A percentile compares a stretch with the other conserved stretches of the same genome.
Conservation (phyloP, 2,329 filamentous ascomycete genomes). For the Mycosphaerelloides madeirae region DNA sequence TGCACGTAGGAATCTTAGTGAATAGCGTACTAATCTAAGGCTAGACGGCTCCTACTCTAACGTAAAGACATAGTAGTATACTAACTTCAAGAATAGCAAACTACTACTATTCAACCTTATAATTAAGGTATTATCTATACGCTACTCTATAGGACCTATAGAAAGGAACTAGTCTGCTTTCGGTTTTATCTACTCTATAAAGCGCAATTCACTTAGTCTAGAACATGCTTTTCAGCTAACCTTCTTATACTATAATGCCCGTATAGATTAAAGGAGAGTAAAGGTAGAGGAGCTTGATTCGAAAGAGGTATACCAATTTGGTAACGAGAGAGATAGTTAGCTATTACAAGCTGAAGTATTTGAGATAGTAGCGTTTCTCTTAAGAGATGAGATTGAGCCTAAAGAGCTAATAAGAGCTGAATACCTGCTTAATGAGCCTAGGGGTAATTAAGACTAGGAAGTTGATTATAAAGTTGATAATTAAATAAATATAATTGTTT, state of each 20-base stretch:
- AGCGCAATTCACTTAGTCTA: not conserved
- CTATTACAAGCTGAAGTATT: not conserved
- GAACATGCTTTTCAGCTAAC: not conserved
- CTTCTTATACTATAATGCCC: not conserved
- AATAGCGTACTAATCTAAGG: not conserved
- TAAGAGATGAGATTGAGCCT: not conserved
- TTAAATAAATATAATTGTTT: not conserved
- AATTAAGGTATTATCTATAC: not conserved
- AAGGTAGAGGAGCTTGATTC: not conserved
- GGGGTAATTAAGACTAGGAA: not conserved
- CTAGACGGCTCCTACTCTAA: not conserved
- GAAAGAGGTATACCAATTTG: not conserved
- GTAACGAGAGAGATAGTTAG: not conserved
- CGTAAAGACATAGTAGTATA: not conserved
- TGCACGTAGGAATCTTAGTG: not conserved
- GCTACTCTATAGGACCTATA: not conserved
- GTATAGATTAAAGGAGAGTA: not conserved
- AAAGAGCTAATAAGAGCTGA: not conserved
- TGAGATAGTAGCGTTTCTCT: not conserved
- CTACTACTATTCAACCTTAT: not conserved
- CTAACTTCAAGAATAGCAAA: not conserved
- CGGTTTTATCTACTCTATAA: not conserved
- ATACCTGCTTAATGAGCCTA: not conserved
- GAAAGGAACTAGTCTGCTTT: not conserved
- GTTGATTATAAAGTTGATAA: not conserved